These are phyloP conservation scores for Macadamia integrifolia DNA, from an alignment of 164 flowering plant genomes.

Conservation along the genomic window DNA sequence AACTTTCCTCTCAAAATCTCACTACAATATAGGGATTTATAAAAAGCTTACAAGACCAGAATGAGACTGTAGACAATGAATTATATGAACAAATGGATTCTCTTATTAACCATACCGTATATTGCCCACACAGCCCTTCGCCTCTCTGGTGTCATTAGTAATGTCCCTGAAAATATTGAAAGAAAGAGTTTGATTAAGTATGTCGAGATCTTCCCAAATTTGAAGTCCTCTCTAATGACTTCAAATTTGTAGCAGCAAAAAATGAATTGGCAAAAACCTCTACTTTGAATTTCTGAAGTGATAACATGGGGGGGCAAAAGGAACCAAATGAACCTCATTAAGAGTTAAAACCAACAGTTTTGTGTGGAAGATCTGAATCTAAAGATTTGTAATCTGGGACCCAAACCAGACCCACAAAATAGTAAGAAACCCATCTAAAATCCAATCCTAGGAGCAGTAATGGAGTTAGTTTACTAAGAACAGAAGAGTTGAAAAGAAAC, in stretches of 20 bases:
- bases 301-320: background rate
- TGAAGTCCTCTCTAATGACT: no score
- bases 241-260: no score
- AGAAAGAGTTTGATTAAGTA: background rate
- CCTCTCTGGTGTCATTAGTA: constrained; percentile 29
- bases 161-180: constrained; percentile 16
- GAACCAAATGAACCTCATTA: background rate
- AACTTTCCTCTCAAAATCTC: background rate
- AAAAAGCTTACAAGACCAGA: background rate
- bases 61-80: background rate
- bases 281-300: no score
- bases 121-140: constrained; percentile 32
- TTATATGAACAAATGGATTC: background rate
- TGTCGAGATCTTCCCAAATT: no score
- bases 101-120: constrained; percentile 14
- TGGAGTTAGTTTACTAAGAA: background rate
- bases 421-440: background rate
- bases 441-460: background rate
- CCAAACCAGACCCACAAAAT: no score
- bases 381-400: no score
- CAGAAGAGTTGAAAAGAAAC: background rate
- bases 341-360: background rate
- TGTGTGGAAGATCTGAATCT: no score
- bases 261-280: no score
- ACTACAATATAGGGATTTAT: background rate